Conservation (phyloP, 108 stramenopile genomes). For the Fistulifera solaris region DNA sequence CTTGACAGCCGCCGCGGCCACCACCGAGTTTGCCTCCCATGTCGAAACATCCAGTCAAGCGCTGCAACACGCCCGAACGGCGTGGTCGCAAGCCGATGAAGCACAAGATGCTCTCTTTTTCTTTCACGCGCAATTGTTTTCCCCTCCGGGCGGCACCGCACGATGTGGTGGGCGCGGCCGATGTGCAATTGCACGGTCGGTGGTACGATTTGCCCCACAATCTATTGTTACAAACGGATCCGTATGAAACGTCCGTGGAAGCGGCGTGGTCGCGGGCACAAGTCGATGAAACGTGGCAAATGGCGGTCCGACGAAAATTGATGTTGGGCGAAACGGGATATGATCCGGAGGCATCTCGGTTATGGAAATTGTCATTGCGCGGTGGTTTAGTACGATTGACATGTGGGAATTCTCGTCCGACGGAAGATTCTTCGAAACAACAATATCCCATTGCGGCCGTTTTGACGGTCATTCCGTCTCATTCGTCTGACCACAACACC, state of each 20-base stretch:
- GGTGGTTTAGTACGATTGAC: slow-evolving; percentile 62
- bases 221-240: slow-evolving; percentile 49
- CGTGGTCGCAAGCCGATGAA: slow-evolving; percentile 70
- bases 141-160: slow-evolving; percentile 51
- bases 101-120: slow-evolving; percentile 84
- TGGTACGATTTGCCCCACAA: slow-evolving; percentile 73
- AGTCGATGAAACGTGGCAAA: slow-evolving; percentile 48
- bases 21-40: slow-evolving; percentile 19
- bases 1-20: slow-evolving; percentile 36
- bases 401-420: slow-evolving; percentile 57
- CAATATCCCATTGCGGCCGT: slow-evolving; percentile 76
- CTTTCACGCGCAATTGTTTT: slow-evolving; percentile 65
- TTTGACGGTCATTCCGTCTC: slow-evolving; percentile 51
- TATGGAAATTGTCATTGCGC: slow-evolving; percentile 32
- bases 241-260: slow-evolving; percentile 51
- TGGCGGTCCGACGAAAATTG: slow-evolving; percentile 71
- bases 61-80: slow-evolving; percentile 48
- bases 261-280: slow-evolving; percentile 35
- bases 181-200: slow-evolving; percentile 24
- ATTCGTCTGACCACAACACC: background rate
- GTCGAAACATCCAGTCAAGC: slow-evolving; percentile 51
- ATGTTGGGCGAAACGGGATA: slow-evolving; percentile 68
- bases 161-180: slow-evolving; percentile 68
- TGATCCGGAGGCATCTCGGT: slow-evolving; percentile 2
- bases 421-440: no score